phyloP scores from a whole-genome alignment of 192 early-diverging fungal species.

The Borealophlyctis nickersoniae region DNA sequence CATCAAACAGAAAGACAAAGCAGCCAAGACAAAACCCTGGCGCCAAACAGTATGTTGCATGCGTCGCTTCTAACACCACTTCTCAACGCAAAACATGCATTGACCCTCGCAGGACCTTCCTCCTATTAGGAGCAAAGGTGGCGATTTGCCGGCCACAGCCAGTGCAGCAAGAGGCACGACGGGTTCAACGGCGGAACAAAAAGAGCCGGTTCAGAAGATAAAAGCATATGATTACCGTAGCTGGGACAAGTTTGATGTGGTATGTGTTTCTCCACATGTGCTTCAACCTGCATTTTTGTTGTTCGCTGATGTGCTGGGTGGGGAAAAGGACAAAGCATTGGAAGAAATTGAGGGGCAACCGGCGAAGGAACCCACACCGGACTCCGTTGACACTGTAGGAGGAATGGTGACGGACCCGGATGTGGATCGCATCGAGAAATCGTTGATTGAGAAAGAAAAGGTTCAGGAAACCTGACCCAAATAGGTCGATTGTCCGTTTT shows the following conservation, averaged over 20 bases:
- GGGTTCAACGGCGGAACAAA: neutral
- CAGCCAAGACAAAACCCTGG: neutral
- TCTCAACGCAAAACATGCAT: too few species aligned
- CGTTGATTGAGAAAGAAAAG: slow-evolving; percentile 52
- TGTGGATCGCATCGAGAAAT: slow-evolving; percentile 23
- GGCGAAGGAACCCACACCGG: neutral
- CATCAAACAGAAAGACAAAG: slow-evolving; percentile 36
- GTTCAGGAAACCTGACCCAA: too few species aligned
- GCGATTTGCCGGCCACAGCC: neutral
- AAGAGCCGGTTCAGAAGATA: slow-evolving; percentile 11
- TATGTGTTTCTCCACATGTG: slow-evolving; percentile 10
- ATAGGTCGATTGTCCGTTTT: too few species aligned
- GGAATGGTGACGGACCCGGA: slow-evolving; percentile 5
- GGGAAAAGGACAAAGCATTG: slow-evolving; percentile 23
- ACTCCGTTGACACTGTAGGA: neutral
- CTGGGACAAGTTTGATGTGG: slow-evolving; percentile 49
- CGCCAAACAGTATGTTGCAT: neutral
- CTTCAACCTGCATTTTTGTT: too few species aligned
- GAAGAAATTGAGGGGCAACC: slow-evolving; percentile 25
- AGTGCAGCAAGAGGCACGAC: neutral
- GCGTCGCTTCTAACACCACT: too few species aligned
- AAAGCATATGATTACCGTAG: slow-evolving; percentile 31
- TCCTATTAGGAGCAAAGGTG: slow-evolving; percentile 5
- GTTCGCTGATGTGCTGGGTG: too few species aligned
- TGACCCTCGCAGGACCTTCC: slow-evolving; percentile 2